Percentiles rank a stretch among this genome's conserved stretches.
Conservation (phyloP, 164 flowering plant species). For the Protea cynaroides region DNA sequence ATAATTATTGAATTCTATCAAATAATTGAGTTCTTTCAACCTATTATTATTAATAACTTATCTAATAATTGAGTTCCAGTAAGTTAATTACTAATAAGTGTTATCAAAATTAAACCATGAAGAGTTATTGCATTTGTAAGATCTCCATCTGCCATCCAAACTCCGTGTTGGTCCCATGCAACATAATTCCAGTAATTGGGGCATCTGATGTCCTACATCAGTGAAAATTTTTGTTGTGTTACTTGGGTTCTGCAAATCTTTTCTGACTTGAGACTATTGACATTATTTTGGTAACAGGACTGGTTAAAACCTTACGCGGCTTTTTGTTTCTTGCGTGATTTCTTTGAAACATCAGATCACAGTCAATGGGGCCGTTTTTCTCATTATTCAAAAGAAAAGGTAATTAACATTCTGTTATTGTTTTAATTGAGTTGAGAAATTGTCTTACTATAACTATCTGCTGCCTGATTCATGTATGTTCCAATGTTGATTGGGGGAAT, state of each 20-base stretch:
- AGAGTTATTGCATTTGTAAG: too few species aligned
- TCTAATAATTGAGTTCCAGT: too few species aligned
- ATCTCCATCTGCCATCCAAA: too few species aligned
- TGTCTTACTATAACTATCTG: neutral
- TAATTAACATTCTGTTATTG: constrained; percentile 14
- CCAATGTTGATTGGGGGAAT: neutral
- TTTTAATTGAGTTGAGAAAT: neutral
- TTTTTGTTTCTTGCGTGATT: constrained; percentile 89
- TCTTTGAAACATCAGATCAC: constrained; percentile 95
- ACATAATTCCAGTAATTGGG: too few species aligned
- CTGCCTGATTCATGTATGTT: neutral
- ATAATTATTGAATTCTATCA: too few species aligned
- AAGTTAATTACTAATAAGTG: too few species aligned
- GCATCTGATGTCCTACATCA: neutral
- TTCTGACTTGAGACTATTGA: neutral
- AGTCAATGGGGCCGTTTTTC: constrained; percentile 97
- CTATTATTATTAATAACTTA: too few species aligned
- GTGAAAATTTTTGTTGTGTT: too few species aligned
- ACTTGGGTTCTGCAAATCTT: too few species aligned
- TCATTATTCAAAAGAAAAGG: constrained; percentile 67
- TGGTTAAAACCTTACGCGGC: constrained; percentile 99
- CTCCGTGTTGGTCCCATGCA: too few species aligned
- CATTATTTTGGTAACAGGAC: constrained; percentile 39
- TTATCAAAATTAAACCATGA: too few species aligned
- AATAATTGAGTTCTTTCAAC: too few species aligned